Evolutionary conservation across 1,139 yeast species (phyloP).

Genomic region (Kodamaea suecica): DNA sequence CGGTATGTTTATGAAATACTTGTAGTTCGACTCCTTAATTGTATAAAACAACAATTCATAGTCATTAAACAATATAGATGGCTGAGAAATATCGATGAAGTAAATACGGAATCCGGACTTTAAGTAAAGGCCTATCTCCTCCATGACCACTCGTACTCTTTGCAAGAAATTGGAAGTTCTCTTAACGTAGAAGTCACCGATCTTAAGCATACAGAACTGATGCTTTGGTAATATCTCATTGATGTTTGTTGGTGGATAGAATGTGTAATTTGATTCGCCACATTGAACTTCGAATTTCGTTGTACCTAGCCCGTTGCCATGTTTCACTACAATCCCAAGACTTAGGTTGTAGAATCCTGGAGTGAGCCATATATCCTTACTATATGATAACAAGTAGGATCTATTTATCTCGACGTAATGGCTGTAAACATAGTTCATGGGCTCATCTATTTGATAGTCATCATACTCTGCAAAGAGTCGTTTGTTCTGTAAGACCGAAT

Average conservation of each 20-base stretch:
- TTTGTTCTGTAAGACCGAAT: conserved; percentile 48
- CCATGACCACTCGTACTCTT: conserved; percentile 49
- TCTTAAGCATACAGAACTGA: conserved; percentile 48
- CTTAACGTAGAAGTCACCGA: conserved; percentile 48
- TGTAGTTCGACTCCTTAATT: conserved; percentile 41
- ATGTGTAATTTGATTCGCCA: conserved; percentile 28
- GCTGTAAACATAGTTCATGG: conserved; percentile 42
- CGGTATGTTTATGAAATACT: conserved; percentile 42
- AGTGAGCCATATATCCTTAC: conserved; percentile 46
- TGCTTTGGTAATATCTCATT: conserved; percentile 55
- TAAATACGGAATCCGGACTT: conserved; percentile 58
- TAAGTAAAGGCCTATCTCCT: conserved; percentile 55
- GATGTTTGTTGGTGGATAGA: conserved; percentile 56
- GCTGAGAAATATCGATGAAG: conserved; percentile 53
- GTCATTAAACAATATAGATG: conserved; percentile 42
- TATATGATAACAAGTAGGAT: conserved; percentile 48
- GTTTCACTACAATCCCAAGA: conserved; percentile 51
- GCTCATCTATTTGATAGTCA: conserved; percentile 52
- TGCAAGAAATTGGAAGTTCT: conserved; percentile 16
- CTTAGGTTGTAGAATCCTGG: conserved; percentile 52
- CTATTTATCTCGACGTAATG: conserved; percentile 47
- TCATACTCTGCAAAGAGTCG: conserved; percentile 51
- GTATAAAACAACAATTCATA: conserved; percentile 43
- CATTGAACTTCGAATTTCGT: conserved; percentile 49
- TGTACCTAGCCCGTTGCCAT: conserved; percentile 57